Evolutionary conservation across 2,329 filamentous ascomycete genomes (phyloP).

Genomic region (Geoglossum cookeanum): DNA sequence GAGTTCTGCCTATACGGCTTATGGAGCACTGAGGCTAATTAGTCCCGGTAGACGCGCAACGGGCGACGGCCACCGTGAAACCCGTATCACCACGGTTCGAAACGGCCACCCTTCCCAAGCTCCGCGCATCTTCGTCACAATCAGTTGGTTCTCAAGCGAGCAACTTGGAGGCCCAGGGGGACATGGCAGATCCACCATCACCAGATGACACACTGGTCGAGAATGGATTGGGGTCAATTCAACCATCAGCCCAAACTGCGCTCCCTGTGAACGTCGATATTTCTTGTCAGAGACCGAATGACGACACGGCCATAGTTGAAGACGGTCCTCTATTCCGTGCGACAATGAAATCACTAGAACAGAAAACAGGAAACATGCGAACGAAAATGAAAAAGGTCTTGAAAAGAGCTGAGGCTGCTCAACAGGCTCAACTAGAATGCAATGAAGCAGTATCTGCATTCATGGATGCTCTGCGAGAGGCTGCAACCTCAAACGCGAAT

Average conservation of each 20-base stretch:
- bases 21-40: neutral
- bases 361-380: slow-evolving; percentile 90
- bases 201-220: slow-evolving; percentile 13
- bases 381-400: slow-evolving; percentile 89
- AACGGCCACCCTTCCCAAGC: slow-evolving; percentile 51
- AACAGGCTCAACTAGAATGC: slow-evolving; percentile 58
- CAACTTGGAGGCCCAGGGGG: slow-evolving; percentile 36
- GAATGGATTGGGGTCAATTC: slow-evolving; percentile 4
- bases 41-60: slow-evolving; percentile 18
- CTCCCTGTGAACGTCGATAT: slow-evolving; percentile 59
- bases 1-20: slow-evolving; percentile 16
- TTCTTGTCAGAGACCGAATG: slow-evolving; percentile 64
- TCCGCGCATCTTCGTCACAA: slow-evolving; percentile 69
- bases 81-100: slow-evolving; percentile 48
- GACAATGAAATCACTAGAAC: slow-evolving; percentile 88
- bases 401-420: slow-evolving; percentile 78
- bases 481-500: slow-evolving; percentile 78
- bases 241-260: slow-evolving; percentile 17
- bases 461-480: slow-evolving; percentile 70
- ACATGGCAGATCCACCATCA: slow-evolving; percentile 15
- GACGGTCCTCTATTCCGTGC: slow-evolving; percentile 92
- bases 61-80: slow-evolving; percentile 21
- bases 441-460: slow-evolving; percentile 75
- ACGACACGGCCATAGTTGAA: slow-evolving; percentile 69
- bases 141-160: slow-evolving; percentile 72